phyloP scores from a whole-genome alignment of 202 grass and related monocot species.

The Schoenoplectus triqueter region DNA sequence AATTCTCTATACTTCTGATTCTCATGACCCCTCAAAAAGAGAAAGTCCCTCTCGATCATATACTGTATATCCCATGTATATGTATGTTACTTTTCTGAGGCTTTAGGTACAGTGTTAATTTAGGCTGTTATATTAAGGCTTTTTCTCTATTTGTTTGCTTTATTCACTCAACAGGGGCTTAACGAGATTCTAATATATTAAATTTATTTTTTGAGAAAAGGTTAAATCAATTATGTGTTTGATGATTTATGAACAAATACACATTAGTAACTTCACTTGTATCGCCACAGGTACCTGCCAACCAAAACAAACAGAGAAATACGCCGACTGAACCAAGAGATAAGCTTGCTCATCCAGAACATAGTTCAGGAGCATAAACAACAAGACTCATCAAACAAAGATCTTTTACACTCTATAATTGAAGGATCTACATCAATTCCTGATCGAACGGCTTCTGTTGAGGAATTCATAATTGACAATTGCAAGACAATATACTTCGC shows the following conservation, averaged over 20 bases:
- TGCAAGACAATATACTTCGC: slow-evolving; percentile 76
- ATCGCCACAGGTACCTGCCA: slow-evolving; percentile 45
- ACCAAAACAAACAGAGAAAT: slow-evolving; percentile 57
- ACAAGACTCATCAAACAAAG: background rate
- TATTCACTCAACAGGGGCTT: background rate
- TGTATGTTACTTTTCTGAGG: background rate
- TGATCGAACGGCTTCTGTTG: background rate
- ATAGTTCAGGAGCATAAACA: slow-evolving; percentile 43
- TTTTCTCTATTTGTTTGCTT: background rate
- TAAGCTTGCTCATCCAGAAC: slow-evolving; percentile 45
- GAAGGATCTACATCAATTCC: slow-evolving; percentile 12
- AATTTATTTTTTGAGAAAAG: background rate
- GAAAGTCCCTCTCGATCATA: background rate
- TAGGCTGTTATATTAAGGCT: background rate
- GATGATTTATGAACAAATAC: background rate
- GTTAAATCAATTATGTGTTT: background rate
- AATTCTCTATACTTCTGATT: background rate
- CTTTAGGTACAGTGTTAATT: background rate
- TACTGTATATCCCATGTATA: background rate
- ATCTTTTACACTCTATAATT: slow-evolving; percentile 53
- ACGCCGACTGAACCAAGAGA: slow-evolving; percentile 44
- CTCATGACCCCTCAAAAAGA: background rate
- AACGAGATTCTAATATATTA: background rate
- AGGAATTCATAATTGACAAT: slow-evolving; percentile 64
- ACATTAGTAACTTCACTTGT: background rate